Conservation (phyloP, 495 filamentous ascomycete species). For the Durotheca rogersii region DNA sequence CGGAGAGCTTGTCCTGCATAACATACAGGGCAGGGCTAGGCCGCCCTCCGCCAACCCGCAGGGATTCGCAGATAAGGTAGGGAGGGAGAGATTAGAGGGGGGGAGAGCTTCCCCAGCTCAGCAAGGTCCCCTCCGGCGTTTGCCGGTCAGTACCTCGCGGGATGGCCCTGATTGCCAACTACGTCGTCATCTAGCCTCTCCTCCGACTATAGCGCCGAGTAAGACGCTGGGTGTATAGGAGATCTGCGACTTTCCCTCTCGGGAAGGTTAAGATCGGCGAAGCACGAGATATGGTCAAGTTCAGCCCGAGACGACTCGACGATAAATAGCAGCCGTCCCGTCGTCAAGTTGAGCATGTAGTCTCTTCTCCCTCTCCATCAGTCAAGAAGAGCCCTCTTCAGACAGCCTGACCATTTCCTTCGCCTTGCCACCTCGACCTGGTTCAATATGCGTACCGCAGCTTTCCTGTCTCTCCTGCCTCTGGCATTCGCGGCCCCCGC, state of each 20-base stretch:
- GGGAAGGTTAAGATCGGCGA: constrained; percentile 25
- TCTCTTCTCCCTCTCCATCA: constrained; percentile 23
- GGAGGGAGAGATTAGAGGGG: neutral
- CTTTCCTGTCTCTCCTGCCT: constrained; percentile 34
- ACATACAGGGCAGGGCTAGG: constrained; percentile 1
- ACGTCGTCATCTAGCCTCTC: constrained; percentile 29
- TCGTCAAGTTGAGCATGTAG: constrained; percentile 12
- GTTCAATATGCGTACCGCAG: constrained; percentile 34
- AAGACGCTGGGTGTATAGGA: constrained; percentile 28
- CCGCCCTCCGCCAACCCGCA: constrained; percentile 9
- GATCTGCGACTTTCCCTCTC: constrained; percentile 29
- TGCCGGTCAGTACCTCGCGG: constrained; percentile 18
- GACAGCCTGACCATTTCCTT: neutral
- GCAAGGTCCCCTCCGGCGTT: constrained; percentile 16
- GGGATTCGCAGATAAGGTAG: constrained; percentile 24
- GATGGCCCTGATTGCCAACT: constrained; percentile 26
- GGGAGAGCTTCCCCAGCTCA: constrained; percentile 9
- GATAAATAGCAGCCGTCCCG: constrained; percentile 35
- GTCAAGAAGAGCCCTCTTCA: constrained; percentile 10
- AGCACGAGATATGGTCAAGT: constrained; percentile 15
- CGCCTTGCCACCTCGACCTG: constrained; percentile 7
- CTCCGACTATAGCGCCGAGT: constrained; percentile 31
- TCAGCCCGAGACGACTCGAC: constrained; percentile 11
- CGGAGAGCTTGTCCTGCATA: constrained; percentile 14
- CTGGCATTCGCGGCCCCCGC: constrained; percentile 38